Evolutionary conservation across 805 yeast species (phyloP), one percentile per base, ranked within the genome.

Genomic region (Millerozyma miso): DNA sequence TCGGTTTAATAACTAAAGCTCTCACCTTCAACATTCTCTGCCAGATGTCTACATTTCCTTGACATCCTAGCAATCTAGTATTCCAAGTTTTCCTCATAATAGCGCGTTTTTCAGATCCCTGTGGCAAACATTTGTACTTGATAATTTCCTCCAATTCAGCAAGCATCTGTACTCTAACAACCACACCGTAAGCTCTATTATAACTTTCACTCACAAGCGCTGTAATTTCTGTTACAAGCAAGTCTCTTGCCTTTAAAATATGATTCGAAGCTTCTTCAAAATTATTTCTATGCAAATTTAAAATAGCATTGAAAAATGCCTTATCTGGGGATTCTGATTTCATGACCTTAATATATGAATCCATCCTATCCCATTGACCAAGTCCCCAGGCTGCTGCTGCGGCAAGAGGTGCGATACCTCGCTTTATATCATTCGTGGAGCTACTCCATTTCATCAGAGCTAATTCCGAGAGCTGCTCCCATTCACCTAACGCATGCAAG

Each of bases 371-470:
- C 99, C 99, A 95, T 57, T 88, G 93, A 1, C 91, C 91, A 34
- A 95, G 70, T 13, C 98, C 97, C 99, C 99, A 93, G 1, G 98
- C 88, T 1, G 99, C 97, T 2, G 98, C 97, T 0, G 99, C 99
- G 0, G 98, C 99, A 41, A 95, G 68, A 0, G 99, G 98, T 1
- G 99, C 99, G 52, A 93, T 89, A 4, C 83, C 79, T 43, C 96
- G 73, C 52, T 83, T 78, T 33, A 81, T 79, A 14, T 88, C 96
- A 20, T 81, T 73, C 1, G 87, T 72, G 0, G 95, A 77, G 23
- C 73, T 69, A 15, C 68, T 71, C 99, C 99, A 93, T 57, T 87
- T 88, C 35, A 81, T 83, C 52, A 81, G 83, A 0, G 97, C 96
- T 42, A 93, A 67, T 46, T 84, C 85, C 8, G 95, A 83, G 18